Evolutionary conservation across 2,329 filamentous ascomycete species (phyloP).

Genomic region (Blastomyces emzantsi): DNA sequence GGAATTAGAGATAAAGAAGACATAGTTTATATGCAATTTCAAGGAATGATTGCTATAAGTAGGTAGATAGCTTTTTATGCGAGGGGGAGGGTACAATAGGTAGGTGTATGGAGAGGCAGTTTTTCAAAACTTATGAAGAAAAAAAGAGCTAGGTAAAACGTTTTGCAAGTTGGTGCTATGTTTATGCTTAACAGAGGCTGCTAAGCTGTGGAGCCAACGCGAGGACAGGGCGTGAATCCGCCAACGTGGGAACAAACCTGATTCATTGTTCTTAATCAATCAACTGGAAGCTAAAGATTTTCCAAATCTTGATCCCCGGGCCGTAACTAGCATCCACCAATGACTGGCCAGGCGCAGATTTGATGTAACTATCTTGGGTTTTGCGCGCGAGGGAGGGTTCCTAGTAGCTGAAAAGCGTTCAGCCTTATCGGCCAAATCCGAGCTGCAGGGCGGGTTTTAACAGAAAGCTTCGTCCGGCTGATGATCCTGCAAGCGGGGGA

Average conservation of each 20-base stretch:
- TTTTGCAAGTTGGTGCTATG: not conserved
- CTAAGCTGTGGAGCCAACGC: not conserved
- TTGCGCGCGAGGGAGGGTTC: not conserved
- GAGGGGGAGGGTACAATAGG: not conserved
- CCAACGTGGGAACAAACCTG: conserved; percentile 1
- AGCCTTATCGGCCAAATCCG: conserved; percentile 6
- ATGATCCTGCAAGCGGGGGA: not conserved
- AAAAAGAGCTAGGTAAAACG: not conserved
- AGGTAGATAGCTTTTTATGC: not conserved
- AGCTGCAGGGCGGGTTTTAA: not conserved
- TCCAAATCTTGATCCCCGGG: not conserved
- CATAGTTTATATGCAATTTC: not conserved
- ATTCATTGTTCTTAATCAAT: not conserved
- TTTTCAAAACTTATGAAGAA: not conserved
- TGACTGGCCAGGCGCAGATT: not conserved
- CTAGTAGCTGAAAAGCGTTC: conserved; percentile 1
- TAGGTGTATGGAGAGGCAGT: not conserved
- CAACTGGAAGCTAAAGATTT: not conserved
- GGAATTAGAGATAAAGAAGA: not conserved
- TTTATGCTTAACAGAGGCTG: not conserved
- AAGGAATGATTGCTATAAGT: too few species aligned
- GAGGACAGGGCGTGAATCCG: not conserved
- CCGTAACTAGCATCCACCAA: not conserved
- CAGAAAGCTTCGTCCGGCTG: not conserved
- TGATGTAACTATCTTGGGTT: not conserved